Base-by-base conservation (phyloP, 441 rosid species). In the Euphorbia celastroides region DNA sequence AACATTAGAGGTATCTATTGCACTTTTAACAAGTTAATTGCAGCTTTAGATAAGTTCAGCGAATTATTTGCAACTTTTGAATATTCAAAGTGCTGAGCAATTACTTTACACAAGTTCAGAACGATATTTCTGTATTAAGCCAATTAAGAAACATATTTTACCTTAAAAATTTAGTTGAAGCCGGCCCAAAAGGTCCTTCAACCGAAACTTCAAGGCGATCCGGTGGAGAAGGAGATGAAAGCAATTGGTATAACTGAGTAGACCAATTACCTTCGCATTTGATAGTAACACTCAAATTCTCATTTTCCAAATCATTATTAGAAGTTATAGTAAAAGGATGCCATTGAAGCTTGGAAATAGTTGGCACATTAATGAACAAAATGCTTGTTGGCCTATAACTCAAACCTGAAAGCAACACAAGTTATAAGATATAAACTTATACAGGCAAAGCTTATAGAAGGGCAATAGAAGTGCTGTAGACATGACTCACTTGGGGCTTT, bases 161-260 rank as follows among this genome's bases (percentile, higher is more conserved):
- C 80, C 80, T 78, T 56, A 72, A 65, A 66, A 84, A 83, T 41
- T 79, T 48, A 5, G 87, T 68, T 23, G 85, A 75, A 54, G 69
- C 70, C 56, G 88, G 87, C 62, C 92, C 95, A 61, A 83, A 86
- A 38, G 95, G 88, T 60, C 92, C 95, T 83, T 86, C 88, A 57
- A 86, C 62, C 2, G 92, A 81, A 60, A 82, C 75, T 52, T 75
- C 67, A 14, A 86, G 74, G 25, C 19, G 78, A 28, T 81, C 81
- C 1, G 60, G 20, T 0, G 76, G 42, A 3, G 70, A 72, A 70
- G 82, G 61, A 5, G 82, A 69, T 17, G 86, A 81, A 48, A 88
- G 79, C 52, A 66, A 51, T 30, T 80, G 75, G 65, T 78, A 77
- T 13, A 86, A 73, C 60, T 81, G 75, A 10, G 28, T 23, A 27